These are phyloP conservation scores for Ophiocordyceps robertsii DNA, from an alignment of 2,329 filamentous ascomycete species.

Conservation along the genomic window DNA sequence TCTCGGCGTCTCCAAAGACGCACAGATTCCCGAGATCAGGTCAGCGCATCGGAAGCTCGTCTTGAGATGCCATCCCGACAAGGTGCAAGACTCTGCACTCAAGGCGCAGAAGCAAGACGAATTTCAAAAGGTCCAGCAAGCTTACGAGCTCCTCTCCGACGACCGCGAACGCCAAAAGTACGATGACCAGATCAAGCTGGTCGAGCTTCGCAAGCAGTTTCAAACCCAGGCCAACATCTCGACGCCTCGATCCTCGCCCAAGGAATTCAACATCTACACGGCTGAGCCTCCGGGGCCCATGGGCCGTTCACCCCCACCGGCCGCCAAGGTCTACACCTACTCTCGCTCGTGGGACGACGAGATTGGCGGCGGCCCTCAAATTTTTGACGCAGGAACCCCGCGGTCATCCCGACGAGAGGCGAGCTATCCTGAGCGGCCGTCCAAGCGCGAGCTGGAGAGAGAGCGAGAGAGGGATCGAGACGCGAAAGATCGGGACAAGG, in stretches of 20 bases:
- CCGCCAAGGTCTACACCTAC: constrained; percentile 19
- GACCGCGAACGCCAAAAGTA: constrained; percentile 60
- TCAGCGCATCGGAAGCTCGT: constrained; percentile 74
- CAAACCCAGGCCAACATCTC: constrained; percentile 29
- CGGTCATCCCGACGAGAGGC: constrained; percentile 29
- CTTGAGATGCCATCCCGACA: constrained; percentile 83
- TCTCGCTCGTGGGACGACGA: constrained; percentile 36
- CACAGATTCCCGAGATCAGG: constrained; percentile 59
- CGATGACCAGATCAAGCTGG: constrained; percentile 59
- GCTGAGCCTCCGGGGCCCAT: constrained; percentile 25
- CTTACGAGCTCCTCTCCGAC: constrained; percentile 82
- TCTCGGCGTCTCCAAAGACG: constrained; percentile 61
- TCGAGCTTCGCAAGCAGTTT: constrained; percentile 46
- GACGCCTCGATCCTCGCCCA: constrained; percentile 26
- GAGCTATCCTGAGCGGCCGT: constrained; percentile 32
- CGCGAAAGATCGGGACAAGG: constrained; percentile 5
- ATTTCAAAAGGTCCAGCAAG: constrained; percentile 85
- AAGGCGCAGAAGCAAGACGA: constrained; percentile 72
- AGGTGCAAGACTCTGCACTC: constrained; percentile 63
- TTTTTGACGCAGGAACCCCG: constrained; percentile 26
- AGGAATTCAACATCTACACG: constrained; percentile 34
- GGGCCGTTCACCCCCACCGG: constrained; percentile 7
- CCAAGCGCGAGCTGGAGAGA: constrained; percentile 27
- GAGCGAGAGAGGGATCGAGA: constrained; percentile 14
- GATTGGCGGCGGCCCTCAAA: constrained; percentile 19